Base-by-base conservation (phyloP, 2,329 filamentous ascomycete genomes). In the Graphilbum ipis-grandicollis region DNA sequence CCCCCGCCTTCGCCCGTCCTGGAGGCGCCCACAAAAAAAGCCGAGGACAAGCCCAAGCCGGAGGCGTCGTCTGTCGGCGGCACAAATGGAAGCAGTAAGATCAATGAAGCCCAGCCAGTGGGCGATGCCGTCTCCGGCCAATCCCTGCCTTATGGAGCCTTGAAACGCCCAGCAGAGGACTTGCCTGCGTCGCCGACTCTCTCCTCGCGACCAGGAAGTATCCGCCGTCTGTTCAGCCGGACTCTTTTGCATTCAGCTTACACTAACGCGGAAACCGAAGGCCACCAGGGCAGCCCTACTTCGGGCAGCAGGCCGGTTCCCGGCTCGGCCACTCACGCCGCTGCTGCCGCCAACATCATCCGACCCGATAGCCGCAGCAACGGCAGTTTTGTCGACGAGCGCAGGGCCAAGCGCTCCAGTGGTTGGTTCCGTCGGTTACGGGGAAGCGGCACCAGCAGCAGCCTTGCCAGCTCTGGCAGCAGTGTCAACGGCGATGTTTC, bases 351-450 rank as follows among this genome's bases (percentile, higher is more conserved):
- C 26, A 52, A 55, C 43, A 48, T 45, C 39, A 31, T 36, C 19
- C 58, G 68, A 31, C 69, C 68, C 5, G 56, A 56, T 36, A 73
- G 67, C 51, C 65, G 63, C 42, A 60, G 63, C 43, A 58, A 60
- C 38, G 56, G 52, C 42, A 66, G 63, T 47, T 50, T 65, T 37
- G 43, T 59, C 44, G 66, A 67, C 46, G 65, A 68, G 23, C 65
- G 62, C 46, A 71, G 67, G 51, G 53, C 62, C 42, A 71, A 62
- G 50, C 65, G 70, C 41, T 57, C 57, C 46, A 74, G 69, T 47
- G 66, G 68, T 29, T 75, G 68, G 68, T 74, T 75, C 47, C 61
- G 63, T 45, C 61, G 68, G 40, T 57, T 74, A 46, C 59, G 65
- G 39, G 55, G 56, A 25, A 50, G 48, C 31, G 39, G 28, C 19